Conservation (phyloP, 768 basidiomycete genomes). For the Symmetrospora coprosmae region DNA sequence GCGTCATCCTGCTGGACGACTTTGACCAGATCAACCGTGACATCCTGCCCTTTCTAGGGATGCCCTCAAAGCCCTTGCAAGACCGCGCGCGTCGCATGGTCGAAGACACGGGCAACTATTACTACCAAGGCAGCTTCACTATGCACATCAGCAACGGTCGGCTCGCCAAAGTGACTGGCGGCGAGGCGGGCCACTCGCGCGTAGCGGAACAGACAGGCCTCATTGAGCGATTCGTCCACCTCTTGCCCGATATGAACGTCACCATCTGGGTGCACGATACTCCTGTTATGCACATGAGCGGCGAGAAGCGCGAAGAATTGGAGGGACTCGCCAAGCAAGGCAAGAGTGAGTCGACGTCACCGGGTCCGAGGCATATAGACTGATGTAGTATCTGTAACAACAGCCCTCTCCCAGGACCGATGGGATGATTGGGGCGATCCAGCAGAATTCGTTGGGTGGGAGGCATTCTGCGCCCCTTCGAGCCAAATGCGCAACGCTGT, state of each 20-base stretch:
- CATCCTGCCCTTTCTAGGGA: conserved; percentile 28
- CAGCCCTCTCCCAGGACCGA: background rate
- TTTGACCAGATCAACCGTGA: conserved; percentile 32
- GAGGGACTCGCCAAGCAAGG: conserved; percentile 1
- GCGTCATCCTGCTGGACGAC: conserved; percentile 27
- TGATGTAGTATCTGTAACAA: background rate
- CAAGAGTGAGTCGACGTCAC: background rate
- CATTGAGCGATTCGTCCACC: conserved; percentile 23
- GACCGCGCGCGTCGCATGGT: conserved; percentile 12
- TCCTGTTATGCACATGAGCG: conserved; percentile 23
- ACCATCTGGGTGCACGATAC: conserved; percentile 31
- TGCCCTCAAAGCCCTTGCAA: conserved; percentile 12
- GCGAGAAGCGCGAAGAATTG: conserved; percentile 16
- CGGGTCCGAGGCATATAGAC: background rate
- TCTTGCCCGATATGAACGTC: conserved; percentile 29
- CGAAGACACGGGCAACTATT: conserved; percentile 17
- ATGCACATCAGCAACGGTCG: conserved; percentile 16
- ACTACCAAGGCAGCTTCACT: conserved; percentile 16
- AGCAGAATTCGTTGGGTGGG: conserved; percentile 28
- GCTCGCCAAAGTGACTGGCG: conserved; percentile 12
- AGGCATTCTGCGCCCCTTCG: conserved; percentile 25
- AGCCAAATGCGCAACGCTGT: conserved; percentile 17
- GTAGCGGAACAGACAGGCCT: conserved; percentile 11
- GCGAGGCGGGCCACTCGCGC: background rate
- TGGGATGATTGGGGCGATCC: conserved; percentile 19